A percentile compares a stretch with the other conserved stretches of the same genome.
These are phyloP conservation scores for Pythium plurisporium DNA, from an alignment of 352 stramenopile genomes.

Conservation along the genomic window DNA sequence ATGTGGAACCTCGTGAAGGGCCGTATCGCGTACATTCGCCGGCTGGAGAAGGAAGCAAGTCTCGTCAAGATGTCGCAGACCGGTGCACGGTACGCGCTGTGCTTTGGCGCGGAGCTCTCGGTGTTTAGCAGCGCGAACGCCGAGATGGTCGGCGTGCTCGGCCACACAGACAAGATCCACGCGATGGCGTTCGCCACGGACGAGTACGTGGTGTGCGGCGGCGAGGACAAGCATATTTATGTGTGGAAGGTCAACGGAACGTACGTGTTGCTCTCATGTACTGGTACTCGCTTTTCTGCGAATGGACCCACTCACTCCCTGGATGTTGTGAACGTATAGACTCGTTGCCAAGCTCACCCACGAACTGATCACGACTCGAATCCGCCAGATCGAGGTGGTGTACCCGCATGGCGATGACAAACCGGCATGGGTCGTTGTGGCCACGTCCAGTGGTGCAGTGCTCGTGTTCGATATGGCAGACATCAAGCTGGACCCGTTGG, in stretches of 20 bases:
- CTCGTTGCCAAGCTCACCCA: slow-evolving; percentile 68
- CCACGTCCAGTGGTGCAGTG: slow-evolving; percentile 68
- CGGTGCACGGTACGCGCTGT: slow-evolving; percentile 62
- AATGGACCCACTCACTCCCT: background rate
- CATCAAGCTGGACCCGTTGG: slow-evolving; percentile 46
- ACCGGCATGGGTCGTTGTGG: slow-evolving; percentile 67
- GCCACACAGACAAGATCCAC: slow-evolving; percentile 74
- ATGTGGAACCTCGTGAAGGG: slow-evolving; percentile 91
- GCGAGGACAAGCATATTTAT: slow-evolving; percentile 81
- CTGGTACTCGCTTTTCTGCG: background rate
- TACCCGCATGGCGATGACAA: slow-evolving; percentile 52
- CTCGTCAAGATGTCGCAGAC: slow-evolving; percentile 74
- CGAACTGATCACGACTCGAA: slow-evolving; percentile 57
- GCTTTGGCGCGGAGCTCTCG: slow-evolving; percentile 68
- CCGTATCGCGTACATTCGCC: slow-evolving; percentile 83
- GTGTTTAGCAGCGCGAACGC: slow-evolving; percentile 81
- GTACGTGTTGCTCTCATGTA: slow-evolving; percentile 29
- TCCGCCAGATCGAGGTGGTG: slow-evolving; percentile 72
- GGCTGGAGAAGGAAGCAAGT: slow-evolving; percentile 76
- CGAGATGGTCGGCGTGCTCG: slow-evolving; percentile 61
- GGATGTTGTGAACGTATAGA: slow-evolving; percentile 14
- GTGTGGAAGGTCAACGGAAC: slow-evolving; percentile 69
- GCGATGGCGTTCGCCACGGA: slow-evolving; percentile 70
- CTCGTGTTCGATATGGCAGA: slow-evolving; percentile 77
- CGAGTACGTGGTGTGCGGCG: slow-evolving; percentile 69